Evolutionary conservation across 768 basidiomycete species (phyloP).

Genomic region (Russula brevipes): DNA sequence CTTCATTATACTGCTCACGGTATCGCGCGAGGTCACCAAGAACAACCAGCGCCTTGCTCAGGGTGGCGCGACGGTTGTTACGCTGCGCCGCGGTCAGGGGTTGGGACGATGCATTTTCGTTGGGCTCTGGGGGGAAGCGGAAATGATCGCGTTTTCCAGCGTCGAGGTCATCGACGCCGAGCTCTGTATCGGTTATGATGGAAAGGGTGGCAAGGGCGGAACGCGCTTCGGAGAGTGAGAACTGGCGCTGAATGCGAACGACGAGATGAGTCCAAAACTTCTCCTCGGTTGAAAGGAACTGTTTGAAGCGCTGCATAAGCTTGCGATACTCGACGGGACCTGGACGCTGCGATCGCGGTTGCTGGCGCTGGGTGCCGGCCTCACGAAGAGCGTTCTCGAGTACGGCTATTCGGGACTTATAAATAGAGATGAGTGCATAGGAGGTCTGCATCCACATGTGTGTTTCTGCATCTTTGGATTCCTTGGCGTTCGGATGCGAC

Average conservation of each 20-base stretch:
- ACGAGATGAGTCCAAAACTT: constrained; percentile 86
- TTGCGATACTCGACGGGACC: constrained; percentile 82
- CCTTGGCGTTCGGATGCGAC: constrained; percentile 59
- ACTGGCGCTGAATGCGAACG: constrained; percentile 65
- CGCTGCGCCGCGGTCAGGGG: constrained; percentile 47
- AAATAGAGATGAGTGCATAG: constrained; percentile 75
- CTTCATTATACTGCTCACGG: constrained; percentile 81
- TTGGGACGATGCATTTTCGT: constrained; percentile 31
- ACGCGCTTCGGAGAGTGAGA: constrained; percentile 60
- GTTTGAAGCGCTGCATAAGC: constrained; percentile 79
- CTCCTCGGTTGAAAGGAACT: constrained; percentile 86
- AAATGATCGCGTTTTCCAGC: constrained; percentile 49
- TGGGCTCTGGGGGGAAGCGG: constrained; percentile 56
- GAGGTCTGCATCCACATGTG: constrained; percentile 93
- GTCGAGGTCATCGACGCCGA: constrained; percentile 28
- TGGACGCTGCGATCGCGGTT: constrained; percentile 39
- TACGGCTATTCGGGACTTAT: constrained; percentile 67
- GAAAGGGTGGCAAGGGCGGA: constrained; percentile 53
- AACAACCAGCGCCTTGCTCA: constrained; percentile 86
- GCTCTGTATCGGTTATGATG: constrained; percentile 41
- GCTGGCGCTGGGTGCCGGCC: constrained; percentile 32
- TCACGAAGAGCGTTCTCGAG: constrained; percentile 44
- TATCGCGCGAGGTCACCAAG: constrained; percentile 94
- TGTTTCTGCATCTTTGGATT: constrained; percentile 74
- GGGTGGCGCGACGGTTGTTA: constrained; percentile 60